Evolutionary conservation across 2,329 filamentous ascomycete species (phyloP), one percentile per base, ranked within the genome.

Genomic region (Scolecobasidium constrictum): DNA sequence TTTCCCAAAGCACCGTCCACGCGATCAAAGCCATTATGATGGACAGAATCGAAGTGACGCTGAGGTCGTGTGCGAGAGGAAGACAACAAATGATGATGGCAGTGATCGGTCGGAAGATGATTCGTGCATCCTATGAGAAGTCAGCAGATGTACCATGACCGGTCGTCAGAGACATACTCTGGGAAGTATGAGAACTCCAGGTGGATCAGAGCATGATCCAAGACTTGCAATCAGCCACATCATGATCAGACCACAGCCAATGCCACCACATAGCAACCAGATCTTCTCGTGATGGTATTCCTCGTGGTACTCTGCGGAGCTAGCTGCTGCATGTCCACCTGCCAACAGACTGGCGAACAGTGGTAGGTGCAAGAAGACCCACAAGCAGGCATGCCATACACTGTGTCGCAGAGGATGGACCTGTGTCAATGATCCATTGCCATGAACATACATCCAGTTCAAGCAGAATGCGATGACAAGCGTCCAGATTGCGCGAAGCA

Each of bases 371-470:
- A 43, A 15, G n/a, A 23, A 20, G 2, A 43, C 22, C 42, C 42
- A 43, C 12, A 26, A 13, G 17, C 28, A 43, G 12, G 42, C 19
- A 18, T 20, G 21, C 11, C 19, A 13, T 5, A 43, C 21, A n/a
- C 21, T 38, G n/a, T 42, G 40, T n/a, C 33, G 28, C 18, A 42
- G 13, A 4, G 40, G 40, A 20, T 42, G 40, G 3, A 42, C 33
- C n/a, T 19, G 18, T 17, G 9, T 16, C 7, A 42, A 9, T 9
- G 23, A 35, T 3, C 68, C 68, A 43, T 71, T 68, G 23, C 65
- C 65, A 44, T 67, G 67, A 17, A 67, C 61, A 43, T 71, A 72
- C 38, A 71, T 51, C 66, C 66, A 71, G 45, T 71, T 71, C 40
- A 71, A 56, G 47, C 65, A 68, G 47, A 71, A 72, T 0, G 68